Conservation (phyloP, 371 early-diverging fungal species). For the Actinomortierella ambigua region DNA sequence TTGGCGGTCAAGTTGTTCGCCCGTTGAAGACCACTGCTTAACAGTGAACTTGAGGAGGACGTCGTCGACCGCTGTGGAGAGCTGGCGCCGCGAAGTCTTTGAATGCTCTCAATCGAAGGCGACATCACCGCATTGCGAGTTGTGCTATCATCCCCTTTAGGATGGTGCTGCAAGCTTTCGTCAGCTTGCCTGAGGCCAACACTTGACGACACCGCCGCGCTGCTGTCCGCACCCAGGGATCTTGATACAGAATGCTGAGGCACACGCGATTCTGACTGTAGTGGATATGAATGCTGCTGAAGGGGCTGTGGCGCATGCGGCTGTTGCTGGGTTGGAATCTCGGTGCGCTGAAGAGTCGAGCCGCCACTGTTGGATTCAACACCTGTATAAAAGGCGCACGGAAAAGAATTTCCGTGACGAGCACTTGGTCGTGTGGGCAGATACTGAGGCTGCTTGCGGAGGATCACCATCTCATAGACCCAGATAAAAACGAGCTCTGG, state of each 20-base stretch:
- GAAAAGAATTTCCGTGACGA: conserved; percentile 12
- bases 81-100: conserved; percentile 25
- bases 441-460: conserved; percentile 17
- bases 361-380: no score
- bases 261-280: conserved; percentile 14
- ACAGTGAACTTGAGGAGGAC: conserved; percentile 5
- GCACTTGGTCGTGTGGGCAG: conserved; percentile 21
- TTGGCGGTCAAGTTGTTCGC: not conserved
- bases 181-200: not conserved
- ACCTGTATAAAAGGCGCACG: not conserved
- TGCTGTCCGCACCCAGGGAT: not conserved
- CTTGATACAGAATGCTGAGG: not conserved
- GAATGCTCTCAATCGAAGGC: conserved; percentile 36
- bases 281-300: conserved; percentile 1
- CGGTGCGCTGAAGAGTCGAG: no score
- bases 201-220: not conserved
- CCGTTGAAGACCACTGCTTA: conserved; percentile 3
- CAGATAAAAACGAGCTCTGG: conserved; percentile 44
- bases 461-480: conserved; percentile 32
- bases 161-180: conserved; percentile 3
- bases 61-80: conserved; percentile 4
- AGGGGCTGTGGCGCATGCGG: not conserved
- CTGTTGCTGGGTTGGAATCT: not conserved
- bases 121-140: conserved; percentile 17
- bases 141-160: conserved; percentile 8